A percentile compares a stretch with the other conserved stretches of the same genome.
These are phyloP conservation scores for Aspergillus thermomutatus DNA, from an alignment of 2,329 filamentous ascomycete genomes.

Conservation along the genomic window DNA sequence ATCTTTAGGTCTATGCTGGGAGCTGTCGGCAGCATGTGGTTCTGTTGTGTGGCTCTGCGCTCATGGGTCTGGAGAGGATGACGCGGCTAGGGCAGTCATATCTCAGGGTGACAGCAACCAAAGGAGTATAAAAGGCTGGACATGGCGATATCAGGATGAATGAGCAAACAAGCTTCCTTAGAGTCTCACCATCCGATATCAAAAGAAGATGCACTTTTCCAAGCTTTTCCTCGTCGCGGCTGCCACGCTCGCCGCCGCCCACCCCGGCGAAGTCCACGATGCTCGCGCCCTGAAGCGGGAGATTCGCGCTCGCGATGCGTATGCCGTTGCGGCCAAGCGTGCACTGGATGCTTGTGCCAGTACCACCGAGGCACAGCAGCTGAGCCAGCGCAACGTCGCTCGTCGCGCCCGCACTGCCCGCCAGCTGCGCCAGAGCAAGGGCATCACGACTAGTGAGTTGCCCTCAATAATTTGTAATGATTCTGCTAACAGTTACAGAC, in stretches of 20 bases:
- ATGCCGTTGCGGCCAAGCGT: slow-evolving; percentile 23
- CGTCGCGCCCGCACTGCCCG: slow-evolving; percentile 26
- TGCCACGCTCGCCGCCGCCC: slow-evolving; percentile 26
- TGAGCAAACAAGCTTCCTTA: neutral
- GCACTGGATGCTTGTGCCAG: slow-evolving; percentile 23
- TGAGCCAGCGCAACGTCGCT: slow-evolving; percentile 25
- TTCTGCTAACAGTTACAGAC: slow-evolving; percentile 6
- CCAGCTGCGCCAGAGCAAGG: slow-evolving; percentile 24
- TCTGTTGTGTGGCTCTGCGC: neutral
- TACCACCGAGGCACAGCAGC: slow-evolving; percentile 18
- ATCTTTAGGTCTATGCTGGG: neutral
- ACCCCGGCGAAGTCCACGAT: slow-evolving; percentile 32
- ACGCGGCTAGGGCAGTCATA: slow-evolving; percentile 1
- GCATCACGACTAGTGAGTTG: slow-evolving; percentile 23
- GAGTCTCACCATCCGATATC: neutral
- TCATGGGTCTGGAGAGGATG: neutral
- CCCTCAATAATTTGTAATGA: neutral
- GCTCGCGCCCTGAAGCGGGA: slow-evolving; percentile 26
- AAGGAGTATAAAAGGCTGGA: neutral
- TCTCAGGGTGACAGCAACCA: neutral
- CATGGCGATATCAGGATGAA: no score
- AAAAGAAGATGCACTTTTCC: slow-evolving; percentile 22
- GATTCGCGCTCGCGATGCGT: slow-evolving; percentile 24
- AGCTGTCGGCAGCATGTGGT: neutral
- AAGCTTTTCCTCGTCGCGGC: slow-evolving; percentile 30